A percentile compares a stretch with the other conserved stretches of the same genome.
These are phyloP conservation scores for Leishmania mexicana DNA, from an alignment of 208 protist species.

Conservation along the genomic window DNA sequence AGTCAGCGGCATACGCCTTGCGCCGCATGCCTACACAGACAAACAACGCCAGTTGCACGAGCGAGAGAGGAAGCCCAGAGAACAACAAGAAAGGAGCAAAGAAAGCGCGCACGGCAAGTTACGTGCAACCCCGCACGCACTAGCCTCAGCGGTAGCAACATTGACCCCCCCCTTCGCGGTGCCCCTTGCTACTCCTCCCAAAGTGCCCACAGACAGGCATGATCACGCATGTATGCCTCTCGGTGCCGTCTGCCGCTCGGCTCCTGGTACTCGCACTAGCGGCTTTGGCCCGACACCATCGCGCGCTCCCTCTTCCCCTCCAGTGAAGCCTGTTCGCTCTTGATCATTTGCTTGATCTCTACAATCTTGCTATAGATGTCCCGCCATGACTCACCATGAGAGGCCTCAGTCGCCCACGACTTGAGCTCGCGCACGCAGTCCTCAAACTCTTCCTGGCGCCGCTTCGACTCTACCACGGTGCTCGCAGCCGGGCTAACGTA, in stretches of 20 bases:
- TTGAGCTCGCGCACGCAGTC: conserved; percentile 72
- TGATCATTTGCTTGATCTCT: conserved; percentile 69
- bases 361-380: conserved; percentile 78
- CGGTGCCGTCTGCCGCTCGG: neutral
- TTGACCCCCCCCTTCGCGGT: neutral
- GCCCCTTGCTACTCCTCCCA: neutral
- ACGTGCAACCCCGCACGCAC: neutral
- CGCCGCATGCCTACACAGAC: neutral
- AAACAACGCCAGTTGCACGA: neutral
- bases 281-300: conserved; percentile 5
- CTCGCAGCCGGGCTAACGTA: conserved; percentile 61
- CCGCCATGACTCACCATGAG: conserved; percentile 76
- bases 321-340: conserved; percentile 53
- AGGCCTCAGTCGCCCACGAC: conserved; percentile 62
- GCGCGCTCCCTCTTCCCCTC: conserved; percentile 29
- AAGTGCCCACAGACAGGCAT: neutral
- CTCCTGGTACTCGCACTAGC: neutral
- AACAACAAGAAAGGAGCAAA: neutral
- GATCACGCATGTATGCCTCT: neutral
- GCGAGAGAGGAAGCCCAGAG: neutral
- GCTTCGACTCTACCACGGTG: conserved; percentile 61
- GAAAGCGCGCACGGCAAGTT: neutral
- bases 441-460: conserved; percentile 80
- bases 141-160: neutral
- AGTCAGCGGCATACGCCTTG: neutral